A percentile compares a stretch with the other conserved stretches of the same genome.
phyloP scores from a whole-genome alignment of 2,329 filamentous ascomycete genomes.

The Cordyceps cicadae region DNA sequence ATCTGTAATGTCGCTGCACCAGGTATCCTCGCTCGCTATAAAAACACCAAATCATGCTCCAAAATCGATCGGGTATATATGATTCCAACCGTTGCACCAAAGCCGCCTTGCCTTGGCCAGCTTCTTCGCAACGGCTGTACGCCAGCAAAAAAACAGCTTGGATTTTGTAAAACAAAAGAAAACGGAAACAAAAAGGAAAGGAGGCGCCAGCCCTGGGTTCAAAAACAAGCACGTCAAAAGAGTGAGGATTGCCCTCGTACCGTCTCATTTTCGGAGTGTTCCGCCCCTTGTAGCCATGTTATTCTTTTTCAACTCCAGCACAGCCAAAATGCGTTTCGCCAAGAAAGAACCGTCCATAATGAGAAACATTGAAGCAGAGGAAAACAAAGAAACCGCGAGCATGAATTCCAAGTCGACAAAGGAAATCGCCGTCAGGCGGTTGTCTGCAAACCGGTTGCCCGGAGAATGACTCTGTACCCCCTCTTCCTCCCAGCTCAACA shows the following conservation, averaged over 20 bases:
- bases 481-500: neutral
- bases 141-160: neutral
- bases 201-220: neutral
- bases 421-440: neutral
- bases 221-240: constrained; percentile 4
- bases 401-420: neutral
- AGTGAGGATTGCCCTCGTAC: constrained; percentile 12
- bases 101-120: constrained; percentile 21
- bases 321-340: neutral
- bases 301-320: constrained; percentile 9
- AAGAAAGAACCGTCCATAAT: neutral
- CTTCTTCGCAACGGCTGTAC: neutral
- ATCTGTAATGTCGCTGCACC: neutral
- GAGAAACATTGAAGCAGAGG: neutral
- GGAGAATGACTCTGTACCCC: constrained; percentile 5
- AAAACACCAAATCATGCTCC: constrained; percentile 1
- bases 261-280: constrained; percentile 13
- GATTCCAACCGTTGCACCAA: constrained; percentile 16
- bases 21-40: constrained; percentile 7
- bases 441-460: constrained; percentile 7
- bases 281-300: constrained; percentile 10
- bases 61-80: constrained; percentile 9
- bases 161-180: neutral
- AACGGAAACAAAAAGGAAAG: neutral
- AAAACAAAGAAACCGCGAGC: neutral